phyloP scores from a whole-genome alignment of 73 alveolate genomes.

The Uronychia setigera region DNA sequence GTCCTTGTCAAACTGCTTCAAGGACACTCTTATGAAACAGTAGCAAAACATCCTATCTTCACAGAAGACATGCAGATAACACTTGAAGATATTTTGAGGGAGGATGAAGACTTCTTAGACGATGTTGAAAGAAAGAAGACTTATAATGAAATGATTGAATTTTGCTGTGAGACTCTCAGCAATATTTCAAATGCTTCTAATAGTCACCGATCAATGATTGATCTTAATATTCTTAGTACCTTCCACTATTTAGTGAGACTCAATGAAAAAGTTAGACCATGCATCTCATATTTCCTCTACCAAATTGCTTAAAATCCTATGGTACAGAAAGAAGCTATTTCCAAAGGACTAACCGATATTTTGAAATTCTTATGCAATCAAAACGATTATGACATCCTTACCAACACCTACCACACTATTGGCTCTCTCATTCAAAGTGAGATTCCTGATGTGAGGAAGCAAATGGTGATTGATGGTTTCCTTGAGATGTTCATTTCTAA shows the following conservation, averaged over 20 bases:
- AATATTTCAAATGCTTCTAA: constrained; percentile 1
- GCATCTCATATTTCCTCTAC: background rate
- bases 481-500: no score
- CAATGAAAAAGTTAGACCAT: background rate
- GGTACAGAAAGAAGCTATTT: background rate
- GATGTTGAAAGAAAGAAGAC: constrained; percentile 18
- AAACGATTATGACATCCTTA: constrained; percentile 39
- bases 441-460: constrained; percentile 2
- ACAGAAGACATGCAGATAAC: background rate
- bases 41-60: constrained; percentile 5
- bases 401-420: constrained; percentile 22
- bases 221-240: background rate
- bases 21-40: background rate
- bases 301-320: background rate
- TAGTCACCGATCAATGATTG: constrained; percentile 1
- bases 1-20: background rate
- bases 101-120: constrained; percentile 31
- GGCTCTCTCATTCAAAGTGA: constrained; percentile 22
- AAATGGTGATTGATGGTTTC: no score
- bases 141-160: constrained; percentile 17
- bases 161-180: constrained; percentile 3
- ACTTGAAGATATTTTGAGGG: background rate
- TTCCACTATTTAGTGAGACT: background rate
- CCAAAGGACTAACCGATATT: constrained; percentile 1
- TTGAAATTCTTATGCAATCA: background rate